Base-by-base conservation (phyloP, 768 basidiomycete genomes). In the Mycena capillaripes region DNA sequence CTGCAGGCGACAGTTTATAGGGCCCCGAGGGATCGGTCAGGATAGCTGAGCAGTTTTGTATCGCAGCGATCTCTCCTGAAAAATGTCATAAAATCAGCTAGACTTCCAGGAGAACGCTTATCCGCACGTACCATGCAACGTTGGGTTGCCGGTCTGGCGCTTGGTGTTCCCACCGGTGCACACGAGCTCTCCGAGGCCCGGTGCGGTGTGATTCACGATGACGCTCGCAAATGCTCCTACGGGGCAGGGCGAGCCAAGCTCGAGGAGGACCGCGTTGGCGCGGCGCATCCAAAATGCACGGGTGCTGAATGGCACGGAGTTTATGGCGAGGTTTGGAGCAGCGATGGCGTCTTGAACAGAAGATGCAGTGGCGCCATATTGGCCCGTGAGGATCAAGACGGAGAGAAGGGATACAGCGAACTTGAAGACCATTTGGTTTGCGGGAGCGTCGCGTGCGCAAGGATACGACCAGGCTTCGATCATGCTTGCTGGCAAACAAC, bases 21-120 rank as follows among this genome's bases (percentile, higher is more conserved):
- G 73, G 66, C 2, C 75, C 75, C 44, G 59, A 29, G 7, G 70
- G 75, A 56, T 74, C 75, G 0, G 75, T 74, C 14, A 76, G 73
- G 44, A 76, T 59, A n/a, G 16, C 46, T 4, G 73, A 71, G 61
- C 75, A 76, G 50, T 75, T 75, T 2, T 62, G n/a, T 34, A 75
- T 73, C 19, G 72, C 72, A n/a, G 72, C 72, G n/a, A 76, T 76
- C 32, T 76, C 75, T 17, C 72, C 75, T 75, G 52, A 27, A 27
- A 30, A 30, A 9, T n/a, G 7, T 23, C 4, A 10, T 19, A 38
- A 27, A 30, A 52, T 38, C 40, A 55, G 12, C 30, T 25, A 11
- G 55, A 4, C 19, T 32, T 46, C 4, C 10, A 10, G 10, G 19
- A 14, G 9, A 16, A 62, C 29, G 23, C 30, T 56, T 7, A 40